Conservation (phyloP, 352 stramenopile genomes). For the Globisporangium nunn region DNA sequence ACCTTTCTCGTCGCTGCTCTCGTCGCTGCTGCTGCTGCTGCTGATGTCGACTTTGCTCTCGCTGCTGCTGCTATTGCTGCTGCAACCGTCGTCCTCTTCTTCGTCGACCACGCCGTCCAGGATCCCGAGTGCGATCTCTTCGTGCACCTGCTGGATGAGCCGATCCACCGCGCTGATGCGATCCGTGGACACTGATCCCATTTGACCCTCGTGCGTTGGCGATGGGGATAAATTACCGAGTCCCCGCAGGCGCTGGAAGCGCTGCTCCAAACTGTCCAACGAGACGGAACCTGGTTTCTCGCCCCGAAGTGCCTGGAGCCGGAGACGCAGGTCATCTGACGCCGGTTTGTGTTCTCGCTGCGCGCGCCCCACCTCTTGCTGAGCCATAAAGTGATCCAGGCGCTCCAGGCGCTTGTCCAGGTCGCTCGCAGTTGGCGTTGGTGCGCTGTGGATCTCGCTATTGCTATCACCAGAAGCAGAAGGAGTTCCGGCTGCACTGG, state of each 20-base stretch:
- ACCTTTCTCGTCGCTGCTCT: slow-evolving; percentile 2
- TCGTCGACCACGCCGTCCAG: slow-evolving; percentile 22
- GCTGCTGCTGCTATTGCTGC: slow-evolving; percentile 12
- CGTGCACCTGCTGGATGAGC: slow-evolving; percentile 53
- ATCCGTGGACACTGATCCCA: not conserved
- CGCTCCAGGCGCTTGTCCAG: slow-evolving; percentile 31
- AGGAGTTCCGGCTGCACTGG: not conserved
- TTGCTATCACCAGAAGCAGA: not conserved
- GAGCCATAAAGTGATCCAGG: slow-evolving; percentile 29
- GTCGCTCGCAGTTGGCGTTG: not conserved
- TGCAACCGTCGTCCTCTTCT: slow-evolving; percentile 8
- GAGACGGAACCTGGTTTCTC: slow-evolving; percentile 18
- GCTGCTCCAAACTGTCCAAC: slow-evolving; percentile 23
- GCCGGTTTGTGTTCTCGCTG: slow-evolving; percentile 10
- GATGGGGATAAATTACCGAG: not conserved
- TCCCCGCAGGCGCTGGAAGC: slow-evolving; percentile 31
- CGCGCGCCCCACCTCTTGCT: slow-evolving; percentile 10
- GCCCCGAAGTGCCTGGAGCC: slow-evolving; percentile 46
- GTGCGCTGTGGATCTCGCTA: not conserved
- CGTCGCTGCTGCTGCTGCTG: slow-evolving; percentile 3
- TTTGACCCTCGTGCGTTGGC: not conserved
- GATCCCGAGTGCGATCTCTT: slow-evolving; percentile 53
- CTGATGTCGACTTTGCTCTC: slow-evolving; percentile 10
- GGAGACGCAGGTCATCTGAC: slow-evolving; percentile 21
- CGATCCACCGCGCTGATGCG: slow-evolving; percentile 23